Evolutionary conservation across 768 basidiomycete species (phyloP), one percentile per base, ranked within the genome.

Genomic region (Xanthoconium stramineum): DNA sequence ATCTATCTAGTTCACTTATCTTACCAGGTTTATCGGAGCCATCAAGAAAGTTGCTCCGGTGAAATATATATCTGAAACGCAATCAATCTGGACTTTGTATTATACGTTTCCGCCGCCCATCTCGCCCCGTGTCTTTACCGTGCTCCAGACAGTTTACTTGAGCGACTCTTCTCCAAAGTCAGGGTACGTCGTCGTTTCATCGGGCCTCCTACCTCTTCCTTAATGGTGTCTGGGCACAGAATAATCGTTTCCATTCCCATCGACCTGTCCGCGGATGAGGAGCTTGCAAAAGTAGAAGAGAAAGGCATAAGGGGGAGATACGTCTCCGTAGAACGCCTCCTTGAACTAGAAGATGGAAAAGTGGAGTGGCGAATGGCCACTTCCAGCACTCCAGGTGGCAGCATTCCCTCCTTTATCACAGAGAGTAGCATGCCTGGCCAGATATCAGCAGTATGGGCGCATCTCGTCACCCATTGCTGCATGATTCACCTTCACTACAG

Each of bases 361-460:
- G 80, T 83, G 13, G 88, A 90, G 69, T 91, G 89, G 89, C 76
- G 82, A 39, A 89, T 91, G 89, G 89, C 88, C 3, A 88, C 87
- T 3, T 84, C 86, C 28, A 86, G 85, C 61, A 82, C 80, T 3
- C 82, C 87, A 13, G 88, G 86, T 28, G 89, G 89, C 24, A 78
- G 68, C 50, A 84, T 91, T 43, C 89, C 89, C 1, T 72, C 74
- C 15, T 88, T 86, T 59, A 54, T 91, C 56, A 79, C 80, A 5
- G 85, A 89, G 58, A 75, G 70, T 55, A 78, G 77, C 32, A 80
- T 91, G 78, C 74, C 81, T 4, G 75, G 83, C 56, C 79, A 80
- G 61, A 87, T 91, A 53, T 78, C 86, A 13, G 72, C 79, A 60
- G 89, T 89, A 24, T 24, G 68, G 29, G 52, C 10, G 8, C 43